Percentiles rank a stretch among this genome's conserved stretches.
Conservation (phyloP, 805 yeast genomes). For the Ogataea methanolica region DNA sequence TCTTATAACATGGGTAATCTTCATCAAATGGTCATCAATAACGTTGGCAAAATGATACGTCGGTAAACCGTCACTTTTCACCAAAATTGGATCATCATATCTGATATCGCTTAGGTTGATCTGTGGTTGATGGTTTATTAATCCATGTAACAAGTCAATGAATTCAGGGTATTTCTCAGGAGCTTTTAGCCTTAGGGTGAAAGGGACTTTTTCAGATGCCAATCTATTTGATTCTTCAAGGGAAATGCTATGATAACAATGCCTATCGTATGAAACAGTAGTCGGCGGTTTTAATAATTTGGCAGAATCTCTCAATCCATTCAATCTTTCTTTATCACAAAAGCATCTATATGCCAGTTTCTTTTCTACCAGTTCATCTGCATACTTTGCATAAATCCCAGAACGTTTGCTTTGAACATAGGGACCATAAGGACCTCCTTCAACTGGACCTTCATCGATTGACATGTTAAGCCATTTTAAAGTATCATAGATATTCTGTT, state of each 20-base stretch:
- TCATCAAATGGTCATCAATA: constrained; percentile 90
- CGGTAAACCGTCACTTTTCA: constrained; percentile 93
- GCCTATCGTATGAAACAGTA: constrained; percentile 85
- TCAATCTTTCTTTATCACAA: constrained; percentile 77
- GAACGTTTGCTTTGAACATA: constrained; percentile 82
- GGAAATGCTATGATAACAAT: constrained; percentile 49
- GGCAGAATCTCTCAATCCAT: constrained; percentile 66
- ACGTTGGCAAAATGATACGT: constrained; percentile 97
- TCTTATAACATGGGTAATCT: constrained; percentile 87
- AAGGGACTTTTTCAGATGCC: constrained; percentile 31
- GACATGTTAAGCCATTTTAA: constrained; percentile 71
- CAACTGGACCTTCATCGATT: constrained; percentile 83
- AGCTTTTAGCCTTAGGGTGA: constrained; percentile 69
- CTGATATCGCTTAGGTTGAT: constrained; percentile 63
- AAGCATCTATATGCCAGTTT: constrained; percentile 85
- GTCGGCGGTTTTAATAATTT: constrained; percentile 78
- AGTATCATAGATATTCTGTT: constrained; percentile 68
- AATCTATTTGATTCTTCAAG: constrained; percentile 36
- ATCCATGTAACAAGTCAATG: constrained; percentile 74
- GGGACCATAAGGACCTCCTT: constrained; percentile 75
- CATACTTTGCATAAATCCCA: constrained; percentile 58
- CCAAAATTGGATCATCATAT: constrained; percentile 82
- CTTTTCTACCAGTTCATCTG: constrained; percentile 47
- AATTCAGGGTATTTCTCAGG: constrained; percentile 69
- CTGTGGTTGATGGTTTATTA: constrained; percentile 73